Evolutionary conservation across 768 basidiomycete species (phyloP), one percentile per base, ranked within the genome.

Genomic region (Russula virescens): DNA sequence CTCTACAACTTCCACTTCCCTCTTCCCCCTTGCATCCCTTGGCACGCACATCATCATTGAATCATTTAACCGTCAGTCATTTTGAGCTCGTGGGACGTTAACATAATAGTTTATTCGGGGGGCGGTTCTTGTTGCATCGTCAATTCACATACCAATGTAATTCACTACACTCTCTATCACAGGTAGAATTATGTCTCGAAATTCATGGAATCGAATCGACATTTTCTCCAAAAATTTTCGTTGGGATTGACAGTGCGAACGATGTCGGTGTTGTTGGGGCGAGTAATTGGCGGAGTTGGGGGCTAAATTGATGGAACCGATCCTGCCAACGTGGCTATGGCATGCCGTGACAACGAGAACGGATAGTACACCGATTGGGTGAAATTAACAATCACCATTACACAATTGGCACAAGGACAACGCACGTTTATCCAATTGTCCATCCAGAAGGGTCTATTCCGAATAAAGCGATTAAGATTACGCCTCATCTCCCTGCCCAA

Each of bases 21-120:
- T 19, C 18, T 19, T 38, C 13, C 38, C 38, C 38, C 38, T 19
- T 19, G 23, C 34, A 18, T 35, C 31, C 51, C n/a, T 60, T 60
- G 58, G 51, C 51, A 60, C 19, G n/a, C n/a, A 31, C 45, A 47
- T 13, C 45, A 55, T 26, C 48, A 59, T 43, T 38, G 45, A 35
- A 38, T 14, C 46, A 40, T 42, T 38, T n/a, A n/a, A n/a, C n/a
- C n/a, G 21, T 25, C 38, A 18, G 19, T 48, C 23, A 28, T 52
- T 53, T 47, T 40, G 62, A 59, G 51, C 35, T 11, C 35, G n/a
- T n/a, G 63, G 55, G 58, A 55, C 63, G 31, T 55, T 23, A 31
- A 28, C 50, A 31, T 18, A 55, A 60, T 64, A 60, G 58, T 55
- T 60, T 64, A 64, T 64, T 64, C 52, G 47, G 63, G 61, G 52